Percentiles rank a stretch among this genome's conserved stretches.
Conservation (phyloP, 208 protist genomes). For the Angomonas desouzai region DNA sequence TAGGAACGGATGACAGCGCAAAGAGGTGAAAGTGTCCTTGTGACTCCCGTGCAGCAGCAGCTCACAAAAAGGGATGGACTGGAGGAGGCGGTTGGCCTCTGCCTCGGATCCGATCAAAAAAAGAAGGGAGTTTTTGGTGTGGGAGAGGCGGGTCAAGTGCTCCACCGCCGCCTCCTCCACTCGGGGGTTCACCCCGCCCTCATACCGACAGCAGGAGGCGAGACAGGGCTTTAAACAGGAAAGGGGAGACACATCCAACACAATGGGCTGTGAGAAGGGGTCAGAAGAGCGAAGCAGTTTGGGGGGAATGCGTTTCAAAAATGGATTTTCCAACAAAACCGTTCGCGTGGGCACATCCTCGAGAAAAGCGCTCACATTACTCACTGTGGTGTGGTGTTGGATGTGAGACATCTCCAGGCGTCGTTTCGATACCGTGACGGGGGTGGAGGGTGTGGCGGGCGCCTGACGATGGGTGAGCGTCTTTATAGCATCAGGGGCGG, state of each 20-base stretch:
- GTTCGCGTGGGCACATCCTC: not conserved
- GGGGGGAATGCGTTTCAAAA: not conserved
- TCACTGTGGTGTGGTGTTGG: not conserved
- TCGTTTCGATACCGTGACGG: not conserved
- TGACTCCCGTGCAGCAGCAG: constrained; percentile 30
- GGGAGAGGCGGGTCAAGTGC: constrained; percentile 64
- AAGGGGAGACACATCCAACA: constrained; percentile 61
- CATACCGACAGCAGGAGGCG: constrained; percentile 23
- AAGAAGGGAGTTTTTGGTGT: constrained; percentile 53
- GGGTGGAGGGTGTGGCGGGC: constrained; percentile 1
- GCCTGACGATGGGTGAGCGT: constrained; percentile 18
- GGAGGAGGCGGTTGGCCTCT: constrained; percentile 38
- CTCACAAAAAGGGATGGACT: constrained; percentile 30
- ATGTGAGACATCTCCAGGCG: not conserved
- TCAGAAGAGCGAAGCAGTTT: constrained; percentile 17
- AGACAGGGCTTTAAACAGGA: constrained; percentile 41
- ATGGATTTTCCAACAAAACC: constrained; percentile 4
- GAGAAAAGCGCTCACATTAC: constrained; percentile 1
- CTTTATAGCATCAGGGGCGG: constrained; percentile 50
- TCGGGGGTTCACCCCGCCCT: constrained; percentile 17
- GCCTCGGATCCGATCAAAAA: constrained; percentile 55
- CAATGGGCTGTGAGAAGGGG: constrained; percentile 40
- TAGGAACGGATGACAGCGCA: constrained; percentile 22
- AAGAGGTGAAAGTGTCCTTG: constrained; percentile 30
- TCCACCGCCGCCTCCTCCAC: constrained; percentile 36